Evolutionary conservation across 2,329 filamentous ascomycete species (phyloP).

Genomic region (Alternaria arborescens): DNA sequence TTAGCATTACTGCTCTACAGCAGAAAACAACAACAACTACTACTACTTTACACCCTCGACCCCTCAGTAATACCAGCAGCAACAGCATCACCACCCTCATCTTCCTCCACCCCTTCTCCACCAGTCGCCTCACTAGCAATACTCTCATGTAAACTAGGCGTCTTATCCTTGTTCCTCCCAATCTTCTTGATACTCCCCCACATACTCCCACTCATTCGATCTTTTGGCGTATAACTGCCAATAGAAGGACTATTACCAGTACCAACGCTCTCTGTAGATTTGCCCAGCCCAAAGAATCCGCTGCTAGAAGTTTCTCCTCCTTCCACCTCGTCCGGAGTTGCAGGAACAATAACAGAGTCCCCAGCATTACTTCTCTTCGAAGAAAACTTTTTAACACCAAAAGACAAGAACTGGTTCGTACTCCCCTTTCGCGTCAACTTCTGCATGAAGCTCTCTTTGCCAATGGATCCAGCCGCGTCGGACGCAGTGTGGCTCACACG

Average conservation of each 20-base stretch:
- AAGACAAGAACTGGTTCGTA: slow-evolving; percentile 56
- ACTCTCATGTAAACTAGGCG: slow-evolving; percentile 58
- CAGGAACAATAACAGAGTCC: slow-evolving; percentile 39
- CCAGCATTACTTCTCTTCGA: slow-evolving; percentile 23
- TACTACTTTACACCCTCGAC: too few species aligned
- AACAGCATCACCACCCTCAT: slow-evolving; percentile 1
- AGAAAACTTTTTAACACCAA: slow-evolving; percentile 48
- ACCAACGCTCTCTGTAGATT: slow-evolving; percentile 39
- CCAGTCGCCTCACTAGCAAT: slow-evolving; percentile 53
- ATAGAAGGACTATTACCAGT: slow-evolving; percentile 45
- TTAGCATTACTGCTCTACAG: too few species aligned
- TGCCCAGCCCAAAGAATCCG: slow-evolving; percentile 35
- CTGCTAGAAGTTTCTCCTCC: slow-evolving; percentile 37
- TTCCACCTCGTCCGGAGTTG: slow-evolving; percentile 51
- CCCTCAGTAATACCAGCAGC: too few species aligned
- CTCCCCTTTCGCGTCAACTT: slow-evolving; percentile 59
- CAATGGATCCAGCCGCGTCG: slow-evolving; percentile 43
- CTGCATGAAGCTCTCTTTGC: slow-evolving; percentile 60
- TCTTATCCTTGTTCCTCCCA: slow-evolving; percentile 55
- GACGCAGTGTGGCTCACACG: slow-evolving; percentile 50
- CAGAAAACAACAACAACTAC: too few species aligned
- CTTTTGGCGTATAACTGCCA: slow-evolving; percentile 44
- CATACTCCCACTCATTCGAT: slow-evolving; percentile 42
- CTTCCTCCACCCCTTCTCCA: slow-evolving; percentile 41
- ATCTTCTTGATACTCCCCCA: slow-evolving; percentile 58